Base-by-base conservation (phyloP, 2,329 filamentous ascomycete genomes). In the Aspergillus sp. region DNA sequence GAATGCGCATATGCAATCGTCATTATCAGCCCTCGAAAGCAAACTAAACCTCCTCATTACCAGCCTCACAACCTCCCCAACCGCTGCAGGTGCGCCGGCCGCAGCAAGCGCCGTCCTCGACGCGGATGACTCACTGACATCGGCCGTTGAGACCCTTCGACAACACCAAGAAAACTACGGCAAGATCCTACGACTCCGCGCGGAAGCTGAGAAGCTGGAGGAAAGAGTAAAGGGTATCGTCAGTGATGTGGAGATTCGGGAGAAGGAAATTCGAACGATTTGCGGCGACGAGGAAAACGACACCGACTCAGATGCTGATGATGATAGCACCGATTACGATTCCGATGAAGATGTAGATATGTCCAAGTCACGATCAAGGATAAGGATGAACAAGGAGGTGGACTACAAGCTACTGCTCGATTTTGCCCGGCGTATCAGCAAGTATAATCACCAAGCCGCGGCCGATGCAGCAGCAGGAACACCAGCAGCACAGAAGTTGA, bases 361-460 rank as follows among this genome's bases (percentile, higher is more conserved):
- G 37, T 45, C 41, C 25, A 49, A 48, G 13, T 23, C 27, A n/a
- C 10, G 22, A 13, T 5, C 49, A 43, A 9, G 42, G 35, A 19
- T 53, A 2, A 56, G 52, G n/a, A 57, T 27, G n/a, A 59, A 51
- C 12, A 64, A 64, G 17, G 67, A 71, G 41, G 64, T 74, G 7
- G 71, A 74, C 37, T 74, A 74, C 51, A 62, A 62, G 32, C 54
- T 73, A 2, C 61, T 74, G 0, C 58, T 74, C 12, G 65, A 71
- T 25, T 74, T 74, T 45, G 72, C 72, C 3, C 65, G 71, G 4
- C 60, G 72, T 17, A 74, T 74, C 41, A 73, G 72, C 60, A 72
- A 71, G 55, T 73, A 74, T 50, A 74, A 74, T 46, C 64, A 67
- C 15, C 61, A 70, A 47, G 72, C 72, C 0, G 70, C 70, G 23